Conservation (phyloP, 345 rosid species). For the Passiflora organensis region DNA sequence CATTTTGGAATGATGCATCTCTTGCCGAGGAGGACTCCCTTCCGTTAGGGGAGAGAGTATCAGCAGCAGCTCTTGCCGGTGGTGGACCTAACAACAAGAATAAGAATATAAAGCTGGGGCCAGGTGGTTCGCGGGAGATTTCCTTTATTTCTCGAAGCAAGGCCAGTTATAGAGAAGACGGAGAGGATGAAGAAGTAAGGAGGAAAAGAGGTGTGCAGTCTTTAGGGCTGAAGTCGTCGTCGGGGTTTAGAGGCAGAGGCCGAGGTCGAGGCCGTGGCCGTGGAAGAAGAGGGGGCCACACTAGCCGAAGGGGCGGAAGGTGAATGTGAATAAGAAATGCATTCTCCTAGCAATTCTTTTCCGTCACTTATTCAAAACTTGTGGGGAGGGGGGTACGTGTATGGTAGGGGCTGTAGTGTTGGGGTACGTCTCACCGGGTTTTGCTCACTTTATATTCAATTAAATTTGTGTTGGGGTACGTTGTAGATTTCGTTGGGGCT, state of each 20-base stretch:
- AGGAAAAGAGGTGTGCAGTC: conserved; percentile 69
- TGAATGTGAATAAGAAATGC: no score
- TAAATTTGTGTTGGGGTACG: no score
- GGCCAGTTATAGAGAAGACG: conserved; percentile 56
- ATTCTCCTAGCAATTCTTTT: no score
- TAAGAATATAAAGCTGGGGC: conserved; percentile 62
- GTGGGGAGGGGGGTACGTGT: no score
- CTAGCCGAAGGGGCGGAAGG: background rate
- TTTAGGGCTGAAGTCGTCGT: conserved; percentile 53
- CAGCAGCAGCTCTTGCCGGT: conserved; percentile 58
- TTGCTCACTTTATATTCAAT: no score
- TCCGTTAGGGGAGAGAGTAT: conserved; percentile 73
- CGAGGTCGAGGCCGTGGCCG: conserved; percentile 31
- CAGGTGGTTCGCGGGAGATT: conserved; percentile 86
- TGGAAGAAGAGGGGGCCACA: conserved; percentile 39
- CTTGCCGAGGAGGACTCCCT: conserved; percentile 70
- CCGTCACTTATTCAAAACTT: no score
- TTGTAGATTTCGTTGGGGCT: no score
- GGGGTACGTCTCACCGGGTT: no score
- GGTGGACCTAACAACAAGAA: conserved; percentile 34
- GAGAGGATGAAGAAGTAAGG: conserved; percentile 53
- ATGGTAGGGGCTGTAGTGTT: no score
- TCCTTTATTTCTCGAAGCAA: conserved; percentile 62
- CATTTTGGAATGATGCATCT: conserved; percentile 54
- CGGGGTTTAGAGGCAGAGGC: conserved; percentile 40